These are phyloP conservation scores for Russula foetens DNA, from an alignment of 768 basidiomycete species.

Conservation along the genomic window DNA sequence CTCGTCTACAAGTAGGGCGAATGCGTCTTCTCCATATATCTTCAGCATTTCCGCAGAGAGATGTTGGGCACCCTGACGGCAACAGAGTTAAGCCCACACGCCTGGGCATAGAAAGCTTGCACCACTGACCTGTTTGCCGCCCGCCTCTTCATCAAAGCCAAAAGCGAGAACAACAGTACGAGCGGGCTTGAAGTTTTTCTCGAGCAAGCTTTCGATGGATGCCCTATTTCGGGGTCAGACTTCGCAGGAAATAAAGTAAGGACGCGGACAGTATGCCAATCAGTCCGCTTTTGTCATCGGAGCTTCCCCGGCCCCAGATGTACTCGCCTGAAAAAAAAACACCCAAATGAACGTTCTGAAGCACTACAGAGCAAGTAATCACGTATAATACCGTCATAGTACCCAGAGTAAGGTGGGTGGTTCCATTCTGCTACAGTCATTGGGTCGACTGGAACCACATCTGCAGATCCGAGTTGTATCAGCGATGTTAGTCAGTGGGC, in stretches of 20 bases:
- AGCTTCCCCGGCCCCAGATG: conserved; percentile 30
- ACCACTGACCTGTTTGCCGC: conserved; percentile 19
- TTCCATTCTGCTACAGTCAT: conserved; percentile 49
- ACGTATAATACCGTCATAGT: conserved; percentile 40
- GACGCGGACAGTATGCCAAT: conserved; percentile 27
- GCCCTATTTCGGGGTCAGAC: conserved; percentile 18
- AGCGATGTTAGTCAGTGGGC: background rate
- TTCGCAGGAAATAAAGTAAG: background rate
- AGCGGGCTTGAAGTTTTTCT: conserved; percentile 32
- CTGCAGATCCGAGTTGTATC: conserved; percentile 26
- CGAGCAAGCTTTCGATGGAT: conserved; percentile 33
- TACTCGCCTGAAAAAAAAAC: conserved; percentile 19
- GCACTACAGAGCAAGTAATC: background rate
- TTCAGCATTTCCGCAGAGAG: conserved; percentile 42
- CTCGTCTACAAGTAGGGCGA: conserved; percentile 83
- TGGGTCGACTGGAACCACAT: conserved; percentile 61
- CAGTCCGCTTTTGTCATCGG: conserved; percentile 30
- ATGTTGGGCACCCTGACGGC: conserved; percentile 43
- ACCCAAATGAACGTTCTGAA: background rate
- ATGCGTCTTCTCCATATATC: conserved; percentile 61
- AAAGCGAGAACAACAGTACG: conserved; percentile 26
- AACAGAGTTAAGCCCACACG: background rate
- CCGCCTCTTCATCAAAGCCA: conserved; percentile 38
- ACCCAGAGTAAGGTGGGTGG: conserved; percentile 56
- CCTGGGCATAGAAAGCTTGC: background rate